These are phyloP conservation scores for Astrothelium macrocarpum DNA, from an alignment of 495 filamentous ascomycete genomes.

Conservation along the genomic window DNA sequence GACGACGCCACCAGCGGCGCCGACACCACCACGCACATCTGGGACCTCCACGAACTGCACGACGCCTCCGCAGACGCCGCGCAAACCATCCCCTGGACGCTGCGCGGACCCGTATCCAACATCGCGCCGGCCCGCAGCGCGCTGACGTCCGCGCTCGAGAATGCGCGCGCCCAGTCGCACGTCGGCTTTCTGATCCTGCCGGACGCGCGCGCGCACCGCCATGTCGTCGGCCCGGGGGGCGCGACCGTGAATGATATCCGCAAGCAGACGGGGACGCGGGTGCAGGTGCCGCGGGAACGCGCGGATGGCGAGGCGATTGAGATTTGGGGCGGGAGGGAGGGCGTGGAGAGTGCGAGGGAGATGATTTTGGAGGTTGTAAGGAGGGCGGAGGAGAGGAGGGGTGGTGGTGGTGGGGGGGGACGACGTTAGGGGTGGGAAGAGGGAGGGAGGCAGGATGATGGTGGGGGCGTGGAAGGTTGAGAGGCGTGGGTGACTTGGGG, in stretches of 20 bases:
- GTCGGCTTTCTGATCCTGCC: conserved; percentile 84
- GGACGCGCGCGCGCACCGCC: conserved; percentile 79
- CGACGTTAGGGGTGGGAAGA: neutral
- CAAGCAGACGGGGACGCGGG: conserved; percentile 81
- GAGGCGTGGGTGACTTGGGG: neutral
- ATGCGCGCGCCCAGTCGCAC: conserved; percentile 58
- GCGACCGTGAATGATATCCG: conserved; percentile 87
- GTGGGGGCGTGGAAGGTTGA: neutral
- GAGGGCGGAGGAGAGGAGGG: conserved; percentile 30
- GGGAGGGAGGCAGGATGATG: neutral
- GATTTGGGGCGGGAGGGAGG: conserved; percentile 66
- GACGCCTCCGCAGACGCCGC: conserved; percentile 40
- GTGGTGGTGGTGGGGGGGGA: neutral
- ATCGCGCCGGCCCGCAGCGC: conserved; percentile 66
- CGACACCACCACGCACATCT: conserved; percentile 57
- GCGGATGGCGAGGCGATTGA: conserved; percentile 75
- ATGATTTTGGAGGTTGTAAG: conserved; percentile 75
- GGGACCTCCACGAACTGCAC: conserved; percentile 59
- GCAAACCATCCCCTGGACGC: conserved; percentile 82
- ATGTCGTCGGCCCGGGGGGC: conserved; percentile 81
- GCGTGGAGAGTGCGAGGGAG: conserved; percentile 78
- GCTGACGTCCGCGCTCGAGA: conserved; percentile 58
- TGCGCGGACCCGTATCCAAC: conserved; percentile 64
- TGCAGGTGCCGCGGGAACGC: conserved; percentile 80
- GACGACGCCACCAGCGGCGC: conserved; percentile 53